Conservation (phyloP, 1,284 basidiomycete species). For the Boletellus deceptivus region DNA sequence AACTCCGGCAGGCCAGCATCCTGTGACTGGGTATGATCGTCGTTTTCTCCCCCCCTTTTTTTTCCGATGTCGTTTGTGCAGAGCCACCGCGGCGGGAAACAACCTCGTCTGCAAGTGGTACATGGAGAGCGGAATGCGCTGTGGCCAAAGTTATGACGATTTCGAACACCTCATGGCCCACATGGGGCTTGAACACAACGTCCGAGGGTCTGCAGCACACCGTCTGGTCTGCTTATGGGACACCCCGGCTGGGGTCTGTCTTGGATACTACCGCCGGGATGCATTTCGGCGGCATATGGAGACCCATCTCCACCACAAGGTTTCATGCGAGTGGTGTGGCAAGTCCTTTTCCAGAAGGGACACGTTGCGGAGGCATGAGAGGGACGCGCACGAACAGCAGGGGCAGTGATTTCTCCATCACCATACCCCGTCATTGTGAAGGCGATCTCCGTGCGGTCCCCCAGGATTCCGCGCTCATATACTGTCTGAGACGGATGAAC, state of each 20-base stretch:
- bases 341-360: slow-evolving; percentile 13
- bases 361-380: slow-evolving; percentile 4
- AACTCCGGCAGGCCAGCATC: too few species aligned
- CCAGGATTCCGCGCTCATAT: too few species aligned
- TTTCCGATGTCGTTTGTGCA: too few species aligned
- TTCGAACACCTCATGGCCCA: slow-evolving; percentile 12
- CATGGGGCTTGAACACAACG: not conserved
- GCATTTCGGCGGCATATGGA: slow-evolving; percentile 5
- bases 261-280: not conserved
- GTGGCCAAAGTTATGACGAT: not conserved
- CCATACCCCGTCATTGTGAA: too few species aligned
- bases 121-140: not conserved
- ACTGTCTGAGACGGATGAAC: too few species aligned
- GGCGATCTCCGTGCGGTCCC: too few species aligned
- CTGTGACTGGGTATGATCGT: too few species aligned
- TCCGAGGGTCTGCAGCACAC: not conserved
- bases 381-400: not conserved
- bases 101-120: too few species aligned
- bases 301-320: not conserved
- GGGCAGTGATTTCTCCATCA: too few species aligned
- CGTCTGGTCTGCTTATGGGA: slow-evolving; percentile 8
- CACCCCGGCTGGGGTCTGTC: not conserved
- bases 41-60: too few species aligned
- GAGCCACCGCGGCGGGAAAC: too few species aligned
- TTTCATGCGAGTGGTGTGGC: slow-evolving; percentile 4